Evolutionary conservation across 176 grass and related monocot species (phyloP).

Genomic region (Oryza meridionalis): DNA sequence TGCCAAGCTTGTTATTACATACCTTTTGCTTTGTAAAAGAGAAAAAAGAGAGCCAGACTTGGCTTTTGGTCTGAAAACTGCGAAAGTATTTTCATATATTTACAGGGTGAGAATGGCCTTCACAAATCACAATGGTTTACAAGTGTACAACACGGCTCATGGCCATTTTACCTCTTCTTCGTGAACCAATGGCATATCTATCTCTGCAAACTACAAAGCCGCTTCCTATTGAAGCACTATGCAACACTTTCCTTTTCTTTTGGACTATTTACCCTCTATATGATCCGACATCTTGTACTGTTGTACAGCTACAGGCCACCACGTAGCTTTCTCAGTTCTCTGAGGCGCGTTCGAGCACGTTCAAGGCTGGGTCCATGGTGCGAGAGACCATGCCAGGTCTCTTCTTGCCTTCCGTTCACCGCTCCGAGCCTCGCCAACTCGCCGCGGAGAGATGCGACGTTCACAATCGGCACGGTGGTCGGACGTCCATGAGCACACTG

Average conservation of each 20-base stretch:
- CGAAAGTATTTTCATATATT: background rate
- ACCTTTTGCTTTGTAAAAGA: background rate
- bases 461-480: slow-evolving; percentile 76
- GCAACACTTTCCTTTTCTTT: background rate
- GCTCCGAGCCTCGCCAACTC: slow-evolving; percentile 55
- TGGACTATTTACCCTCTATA: background rate
- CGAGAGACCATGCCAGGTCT: slow-evolving; percentile 67
- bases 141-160: background rate
- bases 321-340: slow-evolving; percentile 51
- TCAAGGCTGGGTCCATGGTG: slow-evolving; percentile 57
- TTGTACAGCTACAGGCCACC: background rate
- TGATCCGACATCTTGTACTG: background rate
- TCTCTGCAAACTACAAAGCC: background rate
- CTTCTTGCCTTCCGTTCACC: slow-evolving; percentile 32
- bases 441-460: slow-evolving; percentile 56
- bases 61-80: background rate
- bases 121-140: background rate
- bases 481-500: slow-evolving; percentile 97
- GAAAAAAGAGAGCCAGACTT: background rate
- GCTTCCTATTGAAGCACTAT: background rate
- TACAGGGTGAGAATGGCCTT: background rate
- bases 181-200: slow-evolving; percentile 5
- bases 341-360: slow-evolving; percentile 57
- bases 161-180: slow-evolving; percentile 12
- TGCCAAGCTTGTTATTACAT: background rate